Conservation (phyloP, 2,329 filamentous ascomycete species). For the Myotisia sp. region DNA sequence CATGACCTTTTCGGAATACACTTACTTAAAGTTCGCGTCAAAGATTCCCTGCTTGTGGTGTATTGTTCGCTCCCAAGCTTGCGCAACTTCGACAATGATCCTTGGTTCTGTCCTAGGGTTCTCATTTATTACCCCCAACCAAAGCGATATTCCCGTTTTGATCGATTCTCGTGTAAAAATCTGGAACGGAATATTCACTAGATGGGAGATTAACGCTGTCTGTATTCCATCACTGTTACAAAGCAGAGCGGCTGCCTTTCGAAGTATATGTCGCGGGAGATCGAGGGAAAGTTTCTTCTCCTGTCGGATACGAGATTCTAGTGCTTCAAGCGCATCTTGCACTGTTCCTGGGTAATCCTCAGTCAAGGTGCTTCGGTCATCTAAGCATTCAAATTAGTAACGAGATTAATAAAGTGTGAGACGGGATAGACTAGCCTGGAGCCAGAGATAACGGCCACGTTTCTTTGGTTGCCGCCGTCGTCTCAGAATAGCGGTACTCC, state of each 20-base stretch:
- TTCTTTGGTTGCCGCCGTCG: slow-evolving; percentile 16
- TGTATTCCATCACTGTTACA: slow-evolving; percentile 65
- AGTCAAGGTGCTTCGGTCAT: background rate
- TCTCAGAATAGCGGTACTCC: slow-evolving; percentile 80
- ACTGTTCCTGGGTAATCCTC: slow-evolving; percentile 5
- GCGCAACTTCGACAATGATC: slow-evolving; percentile 70
- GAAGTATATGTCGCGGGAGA: slow-evolving; percentile 67
- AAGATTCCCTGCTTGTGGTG: slow-evolving; percentile 69
- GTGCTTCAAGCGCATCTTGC: slow-evolving; percentile 7
- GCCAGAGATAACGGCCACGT: slow-evolving; percentile 1
- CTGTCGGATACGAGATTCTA: slow-evolving; percentile 37
- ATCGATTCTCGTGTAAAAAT: slow-evolving; percentile 92
- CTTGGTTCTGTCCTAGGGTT: slow-evolving; percentile 78
- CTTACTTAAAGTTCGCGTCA: slow-evolving; percentile 51
- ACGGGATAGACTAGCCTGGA: background rate
- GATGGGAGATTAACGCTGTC: slow-evolving; percentile 64
- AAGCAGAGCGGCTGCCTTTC: slow-evolving; percentile 71
- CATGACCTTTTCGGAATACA: slow-evolving; percentile 10
- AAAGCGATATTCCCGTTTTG: slow-evolving; percentile 86
- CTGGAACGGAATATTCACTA: slow-evolving; percentile 84
- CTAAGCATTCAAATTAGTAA: background rate
- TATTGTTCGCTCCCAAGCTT: slow-evolving; percentile 81
- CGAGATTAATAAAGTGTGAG: background rate
- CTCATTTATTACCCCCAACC: slow-evolving; percentile 94
- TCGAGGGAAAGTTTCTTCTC: slow-evolving; percentile 56